Conservation (phyloP, 192 early-diverging fungal species). For the Gonapodya sp. region DNA sequence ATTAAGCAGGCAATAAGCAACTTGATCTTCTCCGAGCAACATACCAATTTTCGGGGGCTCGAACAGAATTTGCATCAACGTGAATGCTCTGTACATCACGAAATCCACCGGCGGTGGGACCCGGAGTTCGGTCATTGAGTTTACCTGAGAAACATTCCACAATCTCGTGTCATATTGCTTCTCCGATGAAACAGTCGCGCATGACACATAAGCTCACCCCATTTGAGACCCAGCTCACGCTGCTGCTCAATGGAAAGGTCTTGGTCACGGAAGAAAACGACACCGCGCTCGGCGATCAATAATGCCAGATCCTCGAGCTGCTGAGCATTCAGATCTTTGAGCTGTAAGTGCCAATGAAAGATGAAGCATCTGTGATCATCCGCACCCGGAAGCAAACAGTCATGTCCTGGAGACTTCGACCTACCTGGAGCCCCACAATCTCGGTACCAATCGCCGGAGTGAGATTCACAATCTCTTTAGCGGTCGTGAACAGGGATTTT, state of each 20-base stretch:
- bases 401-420: no score
- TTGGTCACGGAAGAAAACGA: slow-evolving; percentile 62
- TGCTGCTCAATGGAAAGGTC: slow-evolving; percentile 46
- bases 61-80: neutral
- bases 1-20: neutral
- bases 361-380: neutral
- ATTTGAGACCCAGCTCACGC: slow-evolving; percentile 34
- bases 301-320: slow-evolving; percentile 52
- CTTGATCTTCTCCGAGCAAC: slow-evolving; percentile 12
- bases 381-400: no score
- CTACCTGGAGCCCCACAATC: slow-evolving; percentile 39
- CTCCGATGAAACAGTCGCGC: no score
- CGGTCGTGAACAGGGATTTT: slow-evolving; percentile 39
- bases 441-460: slow-evolving; percentile 56
- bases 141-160: no score
- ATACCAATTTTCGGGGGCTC: neutral
- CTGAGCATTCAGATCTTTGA: slow-evolving; percentile 45
- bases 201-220: neutral
- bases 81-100: neutral
- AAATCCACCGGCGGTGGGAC: slow-evolving; percentile 21
- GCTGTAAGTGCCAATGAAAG: neutral
- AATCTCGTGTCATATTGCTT: no score
- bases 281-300: slow-evolving; percentile 54
- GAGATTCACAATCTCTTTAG: slow-evolving; percentile 41
- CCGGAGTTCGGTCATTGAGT: slow-evolving; percentile 17